Conservation (phyloP, 2,329 filamentous ascomycete genomes). For the Botrytis pseudocinerea region DNA sequence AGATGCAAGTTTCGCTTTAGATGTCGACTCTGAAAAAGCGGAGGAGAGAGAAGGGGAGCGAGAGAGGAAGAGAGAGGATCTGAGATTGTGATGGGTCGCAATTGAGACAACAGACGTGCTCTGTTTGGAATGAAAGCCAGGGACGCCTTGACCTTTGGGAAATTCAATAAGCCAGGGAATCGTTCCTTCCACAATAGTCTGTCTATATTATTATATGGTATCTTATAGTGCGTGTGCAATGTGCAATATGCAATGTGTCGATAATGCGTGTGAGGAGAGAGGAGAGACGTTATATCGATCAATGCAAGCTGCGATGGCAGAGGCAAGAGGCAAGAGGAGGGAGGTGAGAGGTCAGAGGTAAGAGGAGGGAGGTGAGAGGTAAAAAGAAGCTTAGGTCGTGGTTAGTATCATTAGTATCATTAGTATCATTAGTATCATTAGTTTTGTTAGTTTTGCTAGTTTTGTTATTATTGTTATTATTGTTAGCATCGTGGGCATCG, state of each 20-base stretch:
- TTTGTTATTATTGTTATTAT: no score
- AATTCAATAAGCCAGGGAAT: conserved; percentile 19
- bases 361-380: neutral
- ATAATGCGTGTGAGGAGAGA: neutral
- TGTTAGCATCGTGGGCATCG: no score
- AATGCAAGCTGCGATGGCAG: neutral
- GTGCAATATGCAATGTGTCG: no score
- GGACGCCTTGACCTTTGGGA: conserved; percentile 20
- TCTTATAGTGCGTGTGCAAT: neutral
- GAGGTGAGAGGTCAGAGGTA: no score
- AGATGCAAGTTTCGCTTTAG: neutral
- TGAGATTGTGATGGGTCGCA: conserved; percentile 3
- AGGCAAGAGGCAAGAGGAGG: no score
- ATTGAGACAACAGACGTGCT: conserved; percentile 24
- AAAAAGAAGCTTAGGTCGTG: neutral
- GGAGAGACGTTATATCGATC: neutral
- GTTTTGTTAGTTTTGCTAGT: no score
- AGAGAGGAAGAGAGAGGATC: neutral
- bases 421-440: no score
- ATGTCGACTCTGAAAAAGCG: neutral
- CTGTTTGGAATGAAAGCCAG: conserved; percentile 18
- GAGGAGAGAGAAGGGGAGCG: neutral
- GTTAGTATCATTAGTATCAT: no score
- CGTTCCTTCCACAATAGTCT: neutral
- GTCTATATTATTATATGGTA: neutral